These are phyloP conservation scores for Calonectria montana DNA, from an alignment of 2,329 filamentous ascomycete species.

Conservation along the genomic window DNA sequence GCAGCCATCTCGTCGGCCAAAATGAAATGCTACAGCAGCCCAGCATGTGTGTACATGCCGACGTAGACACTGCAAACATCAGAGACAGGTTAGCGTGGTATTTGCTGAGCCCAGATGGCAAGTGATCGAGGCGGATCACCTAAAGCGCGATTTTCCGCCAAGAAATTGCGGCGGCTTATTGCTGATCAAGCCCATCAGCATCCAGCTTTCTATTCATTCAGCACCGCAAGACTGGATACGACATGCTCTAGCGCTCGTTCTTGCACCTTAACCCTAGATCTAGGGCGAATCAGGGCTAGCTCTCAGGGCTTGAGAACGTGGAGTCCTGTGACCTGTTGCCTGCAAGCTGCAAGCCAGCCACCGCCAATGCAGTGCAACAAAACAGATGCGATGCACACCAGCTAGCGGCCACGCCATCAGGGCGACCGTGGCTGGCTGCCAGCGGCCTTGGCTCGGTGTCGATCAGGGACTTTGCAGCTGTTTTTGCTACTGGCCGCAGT, in stretches of 20 bases:
- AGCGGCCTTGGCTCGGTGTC: conserved; percentile 26
- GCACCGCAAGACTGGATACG: conserved; percentile 23
- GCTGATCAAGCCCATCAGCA: conserved; percentile 18
- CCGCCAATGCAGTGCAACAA: conserved; percentile 13
- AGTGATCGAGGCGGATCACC: not conserved
- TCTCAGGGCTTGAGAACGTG: conserved; percentile 4
- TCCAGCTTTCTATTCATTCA: conserved; percentile 34
- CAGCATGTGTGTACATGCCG: not conserved
- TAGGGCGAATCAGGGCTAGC: conserved; percentile 11
- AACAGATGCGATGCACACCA: conserved; percentile 22
- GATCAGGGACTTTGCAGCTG: conserved; percentile 39
- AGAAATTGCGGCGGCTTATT: conserved; percentile 10
- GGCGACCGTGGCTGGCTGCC: conserved; percentile 10
- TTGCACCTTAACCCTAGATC: conserved; percentile 4
- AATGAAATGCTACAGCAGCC: not conserved
- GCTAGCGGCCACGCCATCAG: conserved; percentile 22
- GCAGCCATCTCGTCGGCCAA: not conserved
- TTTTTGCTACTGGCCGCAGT: conserved; percentile 9
- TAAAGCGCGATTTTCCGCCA: conserved; percentile 26
- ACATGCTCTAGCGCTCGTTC: conserved; percentile 4
- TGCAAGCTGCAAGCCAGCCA: conserved; percentile 19
- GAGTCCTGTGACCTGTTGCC: conserved; percentile 19
- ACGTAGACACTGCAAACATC: not conserved
- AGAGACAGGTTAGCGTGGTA: not conserved
- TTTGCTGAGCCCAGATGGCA: not conserved